Base-by-base conservation (phyloP, 2,329 filamentous ascomycete genomes). In the Teratosphaeria destructans region DNA sequence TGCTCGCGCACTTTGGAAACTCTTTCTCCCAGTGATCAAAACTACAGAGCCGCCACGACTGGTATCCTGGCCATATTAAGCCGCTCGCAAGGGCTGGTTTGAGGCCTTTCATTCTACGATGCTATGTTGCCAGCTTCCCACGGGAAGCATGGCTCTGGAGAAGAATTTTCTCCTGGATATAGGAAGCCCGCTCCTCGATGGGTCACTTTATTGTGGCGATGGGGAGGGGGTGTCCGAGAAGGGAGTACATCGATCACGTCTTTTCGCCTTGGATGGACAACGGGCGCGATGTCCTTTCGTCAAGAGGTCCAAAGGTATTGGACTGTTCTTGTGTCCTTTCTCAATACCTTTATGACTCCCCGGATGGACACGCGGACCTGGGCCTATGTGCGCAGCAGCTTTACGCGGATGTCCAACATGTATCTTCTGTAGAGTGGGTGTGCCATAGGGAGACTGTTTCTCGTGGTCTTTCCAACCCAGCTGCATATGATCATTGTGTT, bases 131-230 rank as follows among this genome's bases (percentile, higher is more conserved):
- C 85, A 86, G 84, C 80, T 79, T 76, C 76, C 74, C 72, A 63
- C 67, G 74, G 76, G 77, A 66, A 78, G 79, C 76, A 78, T 79
- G 81, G 83, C 77, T 84, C 82, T 82, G 82, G 77, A 87, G 84
- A 87, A 73, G 61, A 77, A 83, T 72, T 72, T 23, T 26, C 75
- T 75, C 75, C 74, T 69, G 70, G 72, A 70, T 79, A 84, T 86
- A 87, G 85, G 85, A 87, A 88, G 83, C 86, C 84, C 80, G 77
- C 76, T 78, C 79, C 79, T 80, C 84, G 83, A 81, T 82, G 83
- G 76, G 83, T 86, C 82, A 77, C 85, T 84, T 87, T 85, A 64
- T 86, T 84, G 85, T 81, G 83, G 83, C 84, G 82, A 86, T 84
- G 84, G 79, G 82, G 76, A 77, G 76, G 76, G 79, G 82, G 86